Evolutionary conservation across 495 filamentous ascomycete genomes (phyloP).

Genomic region (Neurospora cerealis): DNA sequence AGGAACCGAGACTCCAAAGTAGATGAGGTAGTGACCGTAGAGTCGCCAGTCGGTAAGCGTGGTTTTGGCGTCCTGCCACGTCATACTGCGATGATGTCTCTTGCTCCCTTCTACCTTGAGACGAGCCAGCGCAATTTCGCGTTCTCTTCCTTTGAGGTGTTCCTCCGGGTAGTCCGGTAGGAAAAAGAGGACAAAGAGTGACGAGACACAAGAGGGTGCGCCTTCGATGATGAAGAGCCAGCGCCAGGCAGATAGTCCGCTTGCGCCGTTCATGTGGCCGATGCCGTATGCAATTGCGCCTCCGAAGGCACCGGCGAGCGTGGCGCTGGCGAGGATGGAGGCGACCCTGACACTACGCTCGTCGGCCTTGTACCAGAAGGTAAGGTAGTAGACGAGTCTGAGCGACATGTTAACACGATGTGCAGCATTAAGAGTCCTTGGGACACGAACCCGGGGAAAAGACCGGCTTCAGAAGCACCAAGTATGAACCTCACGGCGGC

Average conservation of each 20-base stretch:
- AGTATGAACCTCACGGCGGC: conserved; percentile 57
- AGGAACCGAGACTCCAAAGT: conserved; percentile 56
- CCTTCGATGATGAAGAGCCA: conserved; percentile 73
- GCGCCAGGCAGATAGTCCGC: conserved; percentile 54
- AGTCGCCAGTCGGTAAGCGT: conserved; percentile 53
- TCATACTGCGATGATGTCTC: conserved; percentile 42
- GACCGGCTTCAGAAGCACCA: conserved; percentile 43
- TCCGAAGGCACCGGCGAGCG: conserved; percentile 62
- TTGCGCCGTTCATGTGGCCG: conserved; percentile 53
- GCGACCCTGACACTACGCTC: conserved; percentile 57
- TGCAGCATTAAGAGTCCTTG: no score
- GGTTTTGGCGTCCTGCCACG: conserved; percentile 49
- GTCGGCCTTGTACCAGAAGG: conserved; percentile 60
- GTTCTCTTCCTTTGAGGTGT: conserved; percentile 43
- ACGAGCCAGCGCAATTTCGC: conserved; percentile 44
- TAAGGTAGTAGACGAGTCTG: conserved; percentile 47
- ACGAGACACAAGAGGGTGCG: conserved; percentile 46
- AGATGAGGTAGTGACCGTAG: conserved; percentile 53
- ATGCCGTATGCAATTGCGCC: conserved; percentile 58
- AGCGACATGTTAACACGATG: no score
- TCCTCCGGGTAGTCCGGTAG: conserved; percentile 58
- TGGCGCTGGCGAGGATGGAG: conserved; percentile 56
- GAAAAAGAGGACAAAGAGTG: conserved; percentile 48
- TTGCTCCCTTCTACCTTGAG: conserved; percentile 48
- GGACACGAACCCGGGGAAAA: conserved; percentile 45